Base-by-base conservation (phyloP, 148 eudicot genomes). In the Persicaria tinctoria region DNA sequence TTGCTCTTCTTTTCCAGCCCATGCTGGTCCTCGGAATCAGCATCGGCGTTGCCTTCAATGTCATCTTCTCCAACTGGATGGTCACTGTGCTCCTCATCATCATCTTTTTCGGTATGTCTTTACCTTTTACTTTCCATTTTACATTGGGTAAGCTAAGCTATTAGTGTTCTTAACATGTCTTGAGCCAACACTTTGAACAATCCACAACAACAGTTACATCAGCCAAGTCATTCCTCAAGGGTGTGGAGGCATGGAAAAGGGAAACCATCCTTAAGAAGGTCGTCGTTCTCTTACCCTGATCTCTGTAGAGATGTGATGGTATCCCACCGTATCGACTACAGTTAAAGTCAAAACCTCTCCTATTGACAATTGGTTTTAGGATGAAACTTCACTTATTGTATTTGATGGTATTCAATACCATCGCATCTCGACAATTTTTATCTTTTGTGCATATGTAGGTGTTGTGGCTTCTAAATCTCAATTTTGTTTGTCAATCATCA, bases 171-270 rank as follows among this genome's bases (percentile, higher is more conserved):
- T 23, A 23, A 23, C 27, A 23, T 23, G 27, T 23, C 27, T 32
- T 32, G 41, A 32, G 41, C 41, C 1, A 32, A 32, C 41, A 32
- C 41, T 32, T 32, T 32, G 41, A 32, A 1, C 41, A 32, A 32
- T 53, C 57, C 57, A 53, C 11, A 16, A 9, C 79, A 80, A 78
- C 79, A 89, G 91, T 79, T 38, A 83, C 91, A 17, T 83, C 93
- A 12, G 83, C 85, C 0, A 89, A 84, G 85, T 85, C 93, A 14
- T 83, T 83, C 76, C 83, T 87, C 45, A 89, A 81, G 83, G 91
- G 93, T 50, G 80, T 89, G 27, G 91, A 89, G 14, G 81, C 87
- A 23, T 89, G 93, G 93, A 89, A 89, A 80, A 86, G 84, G 76
- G 93, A 89, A 84, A 84, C 90, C 13, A 78, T 87, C n/a, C 76